Conservation (phyloP, 441 rosid species). For the Aleurites moluccanus region DNA sequence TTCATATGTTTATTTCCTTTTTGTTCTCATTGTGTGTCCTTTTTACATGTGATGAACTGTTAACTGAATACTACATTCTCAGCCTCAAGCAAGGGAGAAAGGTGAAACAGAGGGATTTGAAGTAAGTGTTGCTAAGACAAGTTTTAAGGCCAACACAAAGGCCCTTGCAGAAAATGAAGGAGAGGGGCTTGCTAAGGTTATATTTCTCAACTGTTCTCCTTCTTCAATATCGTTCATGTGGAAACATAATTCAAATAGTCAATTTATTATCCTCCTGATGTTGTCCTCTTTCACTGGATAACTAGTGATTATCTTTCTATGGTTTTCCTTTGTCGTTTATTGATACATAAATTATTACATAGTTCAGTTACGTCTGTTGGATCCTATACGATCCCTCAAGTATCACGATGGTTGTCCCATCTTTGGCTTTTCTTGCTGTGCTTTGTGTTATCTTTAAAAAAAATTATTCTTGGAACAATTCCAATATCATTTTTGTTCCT, state of each 20-base stretch:
- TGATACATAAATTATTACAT: background rate
- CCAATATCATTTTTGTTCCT: background rate
- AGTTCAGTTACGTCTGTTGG: background rate
- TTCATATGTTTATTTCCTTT: background rate
- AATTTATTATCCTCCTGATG: background rate
- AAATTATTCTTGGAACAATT: background rate
- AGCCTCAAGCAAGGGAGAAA: conserved; percentile 98
- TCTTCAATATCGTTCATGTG: background rate
- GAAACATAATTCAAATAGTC: background rate
- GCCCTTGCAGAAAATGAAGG: conserved; percentile 98
- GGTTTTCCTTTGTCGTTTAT: background rate
- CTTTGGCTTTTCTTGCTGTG: background rate
- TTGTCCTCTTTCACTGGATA: conserved; percentile 1
- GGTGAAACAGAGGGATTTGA: conserved; percentile 89
- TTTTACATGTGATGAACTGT: conserved; percentile 1
- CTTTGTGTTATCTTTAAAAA: background rate
- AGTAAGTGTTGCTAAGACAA: conserved; percentile 79
- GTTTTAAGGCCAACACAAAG: conserved; percentile 98
- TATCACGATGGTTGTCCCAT: background rate
- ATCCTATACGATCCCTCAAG: background rate
- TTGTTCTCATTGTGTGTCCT: background rate
- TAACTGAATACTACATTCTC: conserved; percentile 29
- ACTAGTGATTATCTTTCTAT: background rate
- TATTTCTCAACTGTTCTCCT: conserved; percentile 10
- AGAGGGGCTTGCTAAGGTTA: conserved; percentile 96